These are phyloP conservation scores for Tillandsia fasciculata DNA, from an alignment of 176 grass and related monocot genomes.

Conservation along the genomic window DNA sequence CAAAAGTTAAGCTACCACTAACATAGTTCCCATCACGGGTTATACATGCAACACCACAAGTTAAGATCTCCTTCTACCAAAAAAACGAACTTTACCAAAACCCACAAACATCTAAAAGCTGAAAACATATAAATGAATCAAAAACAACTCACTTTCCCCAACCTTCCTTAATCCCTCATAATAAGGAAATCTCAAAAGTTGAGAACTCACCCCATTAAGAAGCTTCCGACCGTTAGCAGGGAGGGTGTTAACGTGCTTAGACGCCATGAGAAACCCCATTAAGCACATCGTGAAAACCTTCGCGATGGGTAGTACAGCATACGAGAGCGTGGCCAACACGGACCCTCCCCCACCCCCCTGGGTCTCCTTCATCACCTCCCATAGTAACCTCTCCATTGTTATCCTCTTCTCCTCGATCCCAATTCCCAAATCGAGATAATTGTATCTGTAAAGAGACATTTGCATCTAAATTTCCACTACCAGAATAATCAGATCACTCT, in stretches of 20 bases:
- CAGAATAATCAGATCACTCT: too few species aligned
- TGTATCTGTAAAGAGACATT: too few species aligned
- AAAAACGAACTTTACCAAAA: too few species aligned
- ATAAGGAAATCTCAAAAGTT: conserved; percentile 17
- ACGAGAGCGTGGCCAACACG: conserved; percentile 61
- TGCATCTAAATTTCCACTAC: too few species aligned
- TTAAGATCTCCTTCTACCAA: background rate
- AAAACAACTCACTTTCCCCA: background rate
- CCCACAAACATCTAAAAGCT: too few species aligned
- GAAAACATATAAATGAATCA: background rate
- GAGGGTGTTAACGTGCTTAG: conserved; percentile 88
- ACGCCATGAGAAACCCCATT: conserved; percentile 97
- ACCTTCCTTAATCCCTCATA: background rate
- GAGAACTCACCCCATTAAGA: conserved; percentile 75
- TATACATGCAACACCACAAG: background rate
- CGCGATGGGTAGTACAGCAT: conserved; percentile 79
- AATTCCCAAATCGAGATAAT: background rate
- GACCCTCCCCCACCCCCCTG: conserved; percentile 53
- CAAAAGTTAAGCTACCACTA: background rate
- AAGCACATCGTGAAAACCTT: conserved; percentile 99
- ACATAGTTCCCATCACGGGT: background rate
- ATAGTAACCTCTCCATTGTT: conserved; percentile 58
- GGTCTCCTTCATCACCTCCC: conserved; percentile 34
- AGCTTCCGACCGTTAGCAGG: conserved; percentile 82
- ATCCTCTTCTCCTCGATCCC: background rate